Percentiles rank a stretch among this genome's conserved stretches.
Evolutionary conservation across 139 green algal genomes (phyloP).

Genomic region (Auxenochlorella pyrenoidosa): DNA sequence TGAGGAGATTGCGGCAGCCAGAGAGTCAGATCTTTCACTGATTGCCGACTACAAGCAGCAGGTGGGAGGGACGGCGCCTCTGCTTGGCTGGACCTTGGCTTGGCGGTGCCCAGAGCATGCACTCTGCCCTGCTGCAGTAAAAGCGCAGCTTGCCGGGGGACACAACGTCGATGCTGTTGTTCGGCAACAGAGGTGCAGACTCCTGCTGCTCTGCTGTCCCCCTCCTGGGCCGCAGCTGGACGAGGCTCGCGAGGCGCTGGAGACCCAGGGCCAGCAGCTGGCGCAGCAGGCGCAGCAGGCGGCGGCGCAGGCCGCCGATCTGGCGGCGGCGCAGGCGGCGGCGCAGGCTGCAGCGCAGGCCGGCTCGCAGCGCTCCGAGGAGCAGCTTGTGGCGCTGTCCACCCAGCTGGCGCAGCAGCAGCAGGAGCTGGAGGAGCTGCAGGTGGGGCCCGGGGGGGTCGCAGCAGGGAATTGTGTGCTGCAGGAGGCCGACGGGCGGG

Average conservation of each 20-base stretch:
- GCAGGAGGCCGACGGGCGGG: too few relatives aligned
- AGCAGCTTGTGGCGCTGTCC: constrained; percentile 34
- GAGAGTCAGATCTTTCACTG: not conserved
- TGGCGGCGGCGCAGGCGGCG: not conserved
- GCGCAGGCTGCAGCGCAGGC: not conserved
- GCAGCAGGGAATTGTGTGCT: too few relatives aligned
- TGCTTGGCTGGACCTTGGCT: too few relatives aligned
- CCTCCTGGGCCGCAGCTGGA: not conserved
- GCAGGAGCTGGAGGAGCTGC: not conserved
- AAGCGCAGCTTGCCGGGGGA: too few relatives aligned
- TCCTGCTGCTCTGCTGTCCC: too few relatives aligned
- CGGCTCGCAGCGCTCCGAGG: not conserved
- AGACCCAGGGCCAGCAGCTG: constrained; percentile 24
- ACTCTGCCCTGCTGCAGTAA: too few relatives aligned
- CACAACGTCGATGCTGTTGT: too few relatives aligned
- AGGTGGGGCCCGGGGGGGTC: not conserved
- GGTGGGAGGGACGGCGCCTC: not conserved
- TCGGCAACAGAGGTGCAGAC: too few relatives aligned
- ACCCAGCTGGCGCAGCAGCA: constrained; percentile 38
- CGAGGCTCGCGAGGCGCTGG: constrained; percentile 9
- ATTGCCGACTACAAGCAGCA: constrained; percentile 26
- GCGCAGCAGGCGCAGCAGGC: not conserved
- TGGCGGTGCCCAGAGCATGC: too few relatives aligned
- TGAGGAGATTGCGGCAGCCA: not conserved
- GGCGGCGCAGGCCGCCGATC: not conserved